Conservation (phyloP, 2,329 filamentous ascomycete genomes). For the Teratosphaeriaceae sp. region DNA sequence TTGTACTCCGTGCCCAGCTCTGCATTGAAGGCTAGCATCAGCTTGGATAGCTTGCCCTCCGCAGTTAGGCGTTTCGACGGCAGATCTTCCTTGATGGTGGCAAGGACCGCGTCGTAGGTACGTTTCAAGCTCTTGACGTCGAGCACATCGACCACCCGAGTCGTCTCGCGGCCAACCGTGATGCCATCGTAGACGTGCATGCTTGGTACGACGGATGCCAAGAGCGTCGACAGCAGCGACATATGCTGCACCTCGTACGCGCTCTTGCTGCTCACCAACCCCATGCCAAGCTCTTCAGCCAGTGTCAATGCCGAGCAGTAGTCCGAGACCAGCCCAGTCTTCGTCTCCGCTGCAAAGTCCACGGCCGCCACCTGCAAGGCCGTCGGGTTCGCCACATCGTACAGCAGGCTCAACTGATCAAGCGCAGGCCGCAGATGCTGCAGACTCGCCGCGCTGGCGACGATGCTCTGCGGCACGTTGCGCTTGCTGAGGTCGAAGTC, state of each 20-base stretch:
- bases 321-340: conserved; percentile 72
- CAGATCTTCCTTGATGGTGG: conserved; percentile 49
- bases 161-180: conserved; percentile 72
- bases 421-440: conserved; percentile 73
- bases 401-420: conserved; percentile 86
- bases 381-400: conserved; percentile 86
- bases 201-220: conserved; percentile 72
- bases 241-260: conserved; percentile 94
- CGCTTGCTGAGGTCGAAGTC: conserved; percentile 92
- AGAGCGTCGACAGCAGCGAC: conserved; percentile 73
- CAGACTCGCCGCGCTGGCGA: conserved; percentile 79
- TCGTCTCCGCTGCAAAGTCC: conserved; percentile 63
- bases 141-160: conserved; percentile 74
- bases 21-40: conserved; percentile 72
- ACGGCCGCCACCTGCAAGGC: conserved; percentile 87
- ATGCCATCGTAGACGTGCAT: conserved; percentile 87
- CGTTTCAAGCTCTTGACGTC: conserved; percentile 63
- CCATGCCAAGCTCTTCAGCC: conserved; percentile 85
- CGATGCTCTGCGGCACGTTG: conserved; percentile 81
- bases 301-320: conserved; percentile 74
- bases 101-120: conserved; percentile 60
- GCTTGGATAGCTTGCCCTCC: conserved; percentile 63
- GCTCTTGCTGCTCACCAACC: conserved; percentile 76
- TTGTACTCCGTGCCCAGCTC: conserved; percentile 91
- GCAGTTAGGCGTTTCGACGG: conserved; percentile 56